Percentiles rank a stretch among this genome's conserved stretches.
Conservation (phyloP, 306 rosid species). For the Vachellia collinsii region DNA sequence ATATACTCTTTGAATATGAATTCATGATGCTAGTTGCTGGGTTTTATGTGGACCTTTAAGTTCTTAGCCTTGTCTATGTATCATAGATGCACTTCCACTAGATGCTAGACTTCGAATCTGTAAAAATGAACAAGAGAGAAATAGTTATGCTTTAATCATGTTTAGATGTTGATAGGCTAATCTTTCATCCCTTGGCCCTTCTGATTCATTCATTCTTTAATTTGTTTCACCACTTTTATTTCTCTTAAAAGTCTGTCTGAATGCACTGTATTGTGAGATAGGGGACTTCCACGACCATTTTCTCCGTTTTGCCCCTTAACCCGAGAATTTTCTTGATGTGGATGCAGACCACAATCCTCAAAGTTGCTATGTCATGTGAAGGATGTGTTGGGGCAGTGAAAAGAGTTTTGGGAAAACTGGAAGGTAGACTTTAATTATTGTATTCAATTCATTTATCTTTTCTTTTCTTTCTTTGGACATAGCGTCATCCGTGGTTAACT, state of each 20-base stretch:
- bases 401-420: conserved; percentile 87
- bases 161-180: neutral
- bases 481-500: neutral
- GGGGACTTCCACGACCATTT: neutral
- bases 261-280: neutral
- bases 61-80: neutral
- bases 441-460: neutral
- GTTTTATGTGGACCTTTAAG: neutral
- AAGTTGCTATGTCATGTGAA: conserved; percentile 92
- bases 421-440: conserved; percentile 54
- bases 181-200: neutral
- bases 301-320: neutral
- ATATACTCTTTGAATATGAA: neutral
- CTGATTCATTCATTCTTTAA: neutral
- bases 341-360: conserved; percentile 83
- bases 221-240: neutral
- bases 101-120: neutral
- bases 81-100: conserved; percentile 6
- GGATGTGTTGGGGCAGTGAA: conserved; percentile 94
- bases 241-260: neutral
- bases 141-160: conserved; percentile 1
- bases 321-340: conserved; percentile 12
- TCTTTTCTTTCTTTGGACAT: neutral
- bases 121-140: neutral
- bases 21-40: neutral